Evolutionary conservation across 2,329 filamentous ascomycete species (phyloP), one percentile per base, ranked within the genome.

Genomic region (Penicillium crustosum): DNA sequence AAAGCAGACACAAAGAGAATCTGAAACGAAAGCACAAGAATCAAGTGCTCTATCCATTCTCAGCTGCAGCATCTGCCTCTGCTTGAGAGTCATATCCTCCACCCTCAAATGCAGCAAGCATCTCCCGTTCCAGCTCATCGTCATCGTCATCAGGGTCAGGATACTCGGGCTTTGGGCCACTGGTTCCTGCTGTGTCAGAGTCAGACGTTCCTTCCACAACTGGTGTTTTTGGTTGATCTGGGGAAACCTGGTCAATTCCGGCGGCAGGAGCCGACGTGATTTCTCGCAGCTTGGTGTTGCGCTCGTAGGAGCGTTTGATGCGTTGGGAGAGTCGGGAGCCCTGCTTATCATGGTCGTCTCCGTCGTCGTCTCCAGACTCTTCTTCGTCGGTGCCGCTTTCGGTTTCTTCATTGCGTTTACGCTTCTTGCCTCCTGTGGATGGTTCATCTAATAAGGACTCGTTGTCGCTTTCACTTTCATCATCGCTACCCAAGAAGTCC

Each of bases 401-500:
- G 13, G 66, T 56, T 15, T 60, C 67, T 33, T 59, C 52, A 17
- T 68, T 73, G 12, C 75, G 71, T 63, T 78, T 78, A 6, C 76
- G 73, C 55, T 77, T 77, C 62, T 66, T 73, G 56, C 68, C 67
- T 1, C 63, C 48, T 8, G 63, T 53, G 7, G 61, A 53, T 15
- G 55, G 29, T 8, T 70, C 58, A 29, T 73, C 65, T n/a, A 62
- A 53, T 43, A 56, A 45, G 17, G 62, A 75, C 57, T 85, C 81
- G 55, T 77, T 79, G 56, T 82, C 81, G 31, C 79, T 80, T 42
- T 80, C 77, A 55, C 81, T 78, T 21, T 81, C 79, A 48, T 79
- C 75, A 48, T 80, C 77, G 44, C 73, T 76, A 43, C 75, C 69
- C 64, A 94, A 77, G 64, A 94, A 93, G 45, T 91, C 90, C 15